These are phyloP conservation scores for Moniliella sp. DNA, from an alignment of 1,284 basidiomycete species.

Conservation along the genomic window DNA sequence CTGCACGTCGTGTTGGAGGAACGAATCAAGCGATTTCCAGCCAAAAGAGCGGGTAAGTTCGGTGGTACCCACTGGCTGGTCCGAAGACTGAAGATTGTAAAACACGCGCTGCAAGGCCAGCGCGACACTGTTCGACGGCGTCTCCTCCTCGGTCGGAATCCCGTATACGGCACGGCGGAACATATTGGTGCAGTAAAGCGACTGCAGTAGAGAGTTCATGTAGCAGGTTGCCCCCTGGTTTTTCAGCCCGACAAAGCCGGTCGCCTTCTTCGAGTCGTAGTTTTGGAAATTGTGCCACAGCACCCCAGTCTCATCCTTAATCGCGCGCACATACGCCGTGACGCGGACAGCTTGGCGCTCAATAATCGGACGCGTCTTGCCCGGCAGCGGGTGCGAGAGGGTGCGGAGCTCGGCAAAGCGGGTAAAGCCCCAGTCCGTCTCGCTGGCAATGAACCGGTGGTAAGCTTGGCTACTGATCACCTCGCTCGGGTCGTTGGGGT, in stretches of 20 bases:
- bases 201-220: slow-evolving; percentile 97
- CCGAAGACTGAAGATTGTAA: slow-evolving; percentile 88
- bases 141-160: slow-evolving; percentile 91
- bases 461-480: slow-evolving; percentile 96
- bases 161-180: slow-evolving; percentile 98
- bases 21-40: slow-evolving; percentile 96
- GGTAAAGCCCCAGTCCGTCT: slow-evolving; percentile 99
- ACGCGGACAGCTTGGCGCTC: slow-evolving; percentile 50
- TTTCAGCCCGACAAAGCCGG: slow-evolving; percentile 88
- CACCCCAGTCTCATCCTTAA: slow-evolving; percentile 94
- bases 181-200: slow-evolving; percentile 78
- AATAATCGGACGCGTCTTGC: slow-evolving; percentile 59
- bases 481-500: slow-evolving; percentile 75
- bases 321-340: slow-evolving; percentile 70
- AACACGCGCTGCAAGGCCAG: slow-evolving; percentile 88
- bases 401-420: slow-evolving; percentile 94
- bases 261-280: slow-evolving; percentile 99
- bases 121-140: slow-evolving; percentile 75
- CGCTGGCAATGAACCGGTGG: slow-evolving; percentile 94
- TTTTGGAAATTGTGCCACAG: slow-evolving; percentile 94
- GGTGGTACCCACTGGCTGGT: slow-evolving; percentile 90
- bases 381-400: slow-evolving; percentile 63
- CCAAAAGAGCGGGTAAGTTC: slow-evolving; percentile 97
- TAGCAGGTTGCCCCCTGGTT: slow-evolving; percentile 99
- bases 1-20: slow-evolving; percentile 96